Percentiles rank a stretch among this genome's conserved stretches.
Evolutionary conservation across 441 rosid genomes (phyloP).

Genomic region (Capsella rubella): DNA sequence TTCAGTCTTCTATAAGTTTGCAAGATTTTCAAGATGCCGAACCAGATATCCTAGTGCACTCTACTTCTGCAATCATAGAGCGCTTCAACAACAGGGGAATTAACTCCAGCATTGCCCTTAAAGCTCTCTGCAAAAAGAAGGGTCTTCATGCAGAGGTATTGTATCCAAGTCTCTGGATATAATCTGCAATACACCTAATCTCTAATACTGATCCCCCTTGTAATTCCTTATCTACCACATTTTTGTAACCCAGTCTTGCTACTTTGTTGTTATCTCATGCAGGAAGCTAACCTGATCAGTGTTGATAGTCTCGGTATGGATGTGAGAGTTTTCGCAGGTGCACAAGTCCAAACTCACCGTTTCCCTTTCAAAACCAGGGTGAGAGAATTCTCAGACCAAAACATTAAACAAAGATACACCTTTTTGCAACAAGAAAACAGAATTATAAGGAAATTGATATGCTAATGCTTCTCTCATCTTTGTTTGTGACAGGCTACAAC

Average conservation of each 20-base stretch:
- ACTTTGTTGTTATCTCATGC: conserved; percentile 24
- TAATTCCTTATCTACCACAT: conserved; percentile 2
- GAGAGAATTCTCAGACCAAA: conserved; percentile 27
- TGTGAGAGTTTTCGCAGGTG: conserved; percentile 80
- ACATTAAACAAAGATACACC: conserved; percentile 15
- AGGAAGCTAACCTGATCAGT: conserved; percentile 82
- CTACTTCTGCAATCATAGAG: conserved; percentile 65
- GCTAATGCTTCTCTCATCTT: conserved; percentile 17
- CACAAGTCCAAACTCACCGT: conserved; percentile 83
- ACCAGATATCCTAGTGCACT: conserved; percentile 78
- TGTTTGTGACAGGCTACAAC: conserved; percentile 64
- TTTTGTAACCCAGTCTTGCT: conserved; percentile 29
- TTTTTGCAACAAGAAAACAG: not conserved
- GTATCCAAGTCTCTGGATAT: conserved; percentile 11
- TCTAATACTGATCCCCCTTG: not conserved
- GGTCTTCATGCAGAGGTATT: conserved; percentile 85
- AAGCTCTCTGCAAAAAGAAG: conserved; percentile 90
- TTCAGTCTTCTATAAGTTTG: conserved; percentile 68
- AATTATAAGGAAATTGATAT: conserved; percentile 5
- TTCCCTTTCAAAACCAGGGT: conserved; percentile 91
- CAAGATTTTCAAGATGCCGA: conserved; percentile 94
- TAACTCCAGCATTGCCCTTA: conserved; percentile 65
- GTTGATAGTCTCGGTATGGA: conserved; percentile 94
- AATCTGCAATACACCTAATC: not conserved
- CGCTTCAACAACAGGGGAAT: conserved; percentile 68